phyloP scores from a whole-genome alignment of 306 rosid genomes.

The Cotoneaster glaucophyllus region DNA sequence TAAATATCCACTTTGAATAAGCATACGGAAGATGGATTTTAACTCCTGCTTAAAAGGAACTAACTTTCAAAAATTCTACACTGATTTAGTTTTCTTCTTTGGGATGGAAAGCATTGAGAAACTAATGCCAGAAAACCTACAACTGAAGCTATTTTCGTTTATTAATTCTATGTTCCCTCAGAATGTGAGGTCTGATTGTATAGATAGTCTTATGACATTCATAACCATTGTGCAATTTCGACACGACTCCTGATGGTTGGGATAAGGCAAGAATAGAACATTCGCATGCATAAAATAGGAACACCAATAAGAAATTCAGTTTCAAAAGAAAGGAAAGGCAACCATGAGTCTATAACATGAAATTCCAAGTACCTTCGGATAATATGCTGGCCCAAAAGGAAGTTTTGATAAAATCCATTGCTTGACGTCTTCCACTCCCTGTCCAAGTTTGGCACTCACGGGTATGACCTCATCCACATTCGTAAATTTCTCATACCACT shows the following conservation, averaged over 20 bases:
- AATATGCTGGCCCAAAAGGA: conserved; percentile 85
- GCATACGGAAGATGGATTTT: not conserved
- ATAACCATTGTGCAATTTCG: not conserved
- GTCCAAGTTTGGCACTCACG: conserved; percentile 93
- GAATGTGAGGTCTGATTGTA: not conserved
- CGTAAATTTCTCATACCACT: conserved; percentile 93
- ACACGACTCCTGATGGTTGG: not conserved
- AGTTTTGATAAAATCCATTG: conserved; percentile 91
- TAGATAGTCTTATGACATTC: not conserved
- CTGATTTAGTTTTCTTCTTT: not conserved
- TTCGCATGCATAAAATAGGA: not conserved
- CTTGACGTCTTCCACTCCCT: conserved; percentile 87
- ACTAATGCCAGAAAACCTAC: not conserved
- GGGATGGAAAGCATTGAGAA: not conserved
- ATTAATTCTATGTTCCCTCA: not conserved
- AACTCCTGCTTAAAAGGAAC: not conserved
- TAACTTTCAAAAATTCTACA: not conserved
- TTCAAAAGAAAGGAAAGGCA: not conserved
- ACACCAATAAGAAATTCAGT: not conserved
- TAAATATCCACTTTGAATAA: not conserved
- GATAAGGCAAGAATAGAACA: not conserved
- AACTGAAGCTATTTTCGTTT: not conserved
- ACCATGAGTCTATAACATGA: not conserved
- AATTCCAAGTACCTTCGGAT: conserved; percentile 65
- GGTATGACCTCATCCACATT: conserved; percentile 91